Percentiles rank a stretch among this genome's conserved stretches.
These are phyloP conservation scores for Posidonia australis DNA, from an alignment of 106 monocot species.

Conservation along the genomic window DNA sequence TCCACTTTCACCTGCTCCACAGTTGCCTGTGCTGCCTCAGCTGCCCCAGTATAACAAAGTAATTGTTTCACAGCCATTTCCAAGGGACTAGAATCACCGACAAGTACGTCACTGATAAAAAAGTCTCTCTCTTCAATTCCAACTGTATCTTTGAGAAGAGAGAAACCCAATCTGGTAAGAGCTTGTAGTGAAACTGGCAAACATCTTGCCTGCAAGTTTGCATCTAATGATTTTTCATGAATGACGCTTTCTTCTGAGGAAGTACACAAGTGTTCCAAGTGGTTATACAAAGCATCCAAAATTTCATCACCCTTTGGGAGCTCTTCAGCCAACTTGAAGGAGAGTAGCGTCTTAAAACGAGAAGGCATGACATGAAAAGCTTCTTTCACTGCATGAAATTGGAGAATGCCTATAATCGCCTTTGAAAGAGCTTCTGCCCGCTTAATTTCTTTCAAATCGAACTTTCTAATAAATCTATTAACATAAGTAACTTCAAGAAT, in stretches of 20 bases:
- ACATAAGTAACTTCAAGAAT: constrained; percentile 64
- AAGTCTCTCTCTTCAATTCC: constrained; percentile 25
- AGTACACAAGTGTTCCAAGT: constrained; percentile 37
- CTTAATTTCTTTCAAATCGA: constrained; percentile 35
- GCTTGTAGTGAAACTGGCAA: constrained; percentile 51
- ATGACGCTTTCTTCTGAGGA: constrained; percentile 8
- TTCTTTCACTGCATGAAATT: constrained; percentile 69
- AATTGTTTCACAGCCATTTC: constrained; percentile 65
- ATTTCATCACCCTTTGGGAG: constrained; percentile 93
- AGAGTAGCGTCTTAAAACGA: constrained; percentile 55
- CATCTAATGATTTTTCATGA: constrained; percentile 10
- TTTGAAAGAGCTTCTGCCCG: constrained; percentile 67
- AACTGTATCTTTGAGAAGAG: constrained; percentile 19
- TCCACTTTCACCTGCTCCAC: constrained; percentile 84
- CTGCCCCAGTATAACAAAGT: constrained; percentile 45
- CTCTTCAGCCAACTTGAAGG: constrained; percentile 82
- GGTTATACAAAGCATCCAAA: constrained; percentile 61
- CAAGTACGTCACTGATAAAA: constrained; percentile 23
- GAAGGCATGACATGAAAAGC: constrained; percentile 65
- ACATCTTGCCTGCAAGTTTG: constrained; percentile 2
- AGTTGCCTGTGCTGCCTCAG: constrained; percentile 69
- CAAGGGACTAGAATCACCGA: constrained; percentile 44
- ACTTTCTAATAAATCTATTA: constrained; percentile 78
- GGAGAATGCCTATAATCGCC: constrained; percentile 63
- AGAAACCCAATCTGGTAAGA: constrained; percentile 51